A percentile compares a stretch with the other conserved stretches of the same genome.
Conservation (phyloP, 768 basidiomycete species). For the Chalciporus chontae region DNA sequence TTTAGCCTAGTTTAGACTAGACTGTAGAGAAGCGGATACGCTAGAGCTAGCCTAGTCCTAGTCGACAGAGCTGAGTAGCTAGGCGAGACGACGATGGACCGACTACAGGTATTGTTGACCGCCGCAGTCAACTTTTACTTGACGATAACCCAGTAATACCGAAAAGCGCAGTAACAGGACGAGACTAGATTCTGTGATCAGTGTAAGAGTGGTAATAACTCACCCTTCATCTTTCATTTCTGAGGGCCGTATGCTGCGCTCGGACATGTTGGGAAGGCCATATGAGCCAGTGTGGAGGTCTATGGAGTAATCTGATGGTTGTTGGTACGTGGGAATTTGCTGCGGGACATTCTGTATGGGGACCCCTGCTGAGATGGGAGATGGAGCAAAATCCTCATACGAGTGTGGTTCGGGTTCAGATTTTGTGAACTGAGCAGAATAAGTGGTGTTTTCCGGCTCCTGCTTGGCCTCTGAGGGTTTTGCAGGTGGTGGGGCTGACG, state of each 20-base stretch:
- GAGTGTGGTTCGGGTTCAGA: constrained; percentile 11
- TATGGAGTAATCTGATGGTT: constrained; percentile 53
- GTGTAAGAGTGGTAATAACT: constrained; percentile 37
- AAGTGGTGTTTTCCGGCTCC: constrained; percentile 10
- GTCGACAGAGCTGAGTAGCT: constrained; percentile 53
- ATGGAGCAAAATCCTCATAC: constrained; percentile 14
- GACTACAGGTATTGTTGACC: constrained; percentile 36
- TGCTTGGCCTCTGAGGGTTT: constrained; percentile 21
- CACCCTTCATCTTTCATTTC: constrained; percentile 99
- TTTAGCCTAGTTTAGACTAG: constrained; percentile 81
- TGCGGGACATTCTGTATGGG: constrained; percentile 49
- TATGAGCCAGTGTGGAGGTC: constrained; percentile 38
- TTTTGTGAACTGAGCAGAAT: constrained; percentile 9
- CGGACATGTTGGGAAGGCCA: constrained; percentile 41
- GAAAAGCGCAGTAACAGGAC: constrained; percentile 16
- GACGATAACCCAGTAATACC: constrained; percentile 26
- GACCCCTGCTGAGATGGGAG: constrained; percentile 20
- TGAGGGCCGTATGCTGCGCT: constrained; percentile 72
- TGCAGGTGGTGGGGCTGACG: constrained; percentile 16
- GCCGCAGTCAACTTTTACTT: constrained; percentile 21
- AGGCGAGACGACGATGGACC: constrained; percentile 40
- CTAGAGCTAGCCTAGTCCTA: constrained; percentile 74
- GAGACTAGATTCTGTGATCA: constrained; percentile 11
- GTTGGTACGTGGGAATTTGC: constrained; percentile 77
- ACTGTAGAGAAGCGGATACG: constrained; percentile 62